Conservation (phyloP, 2,329 filamentous ascomycete species). For the Arthrobotrys pseudoclavata region DNA sequence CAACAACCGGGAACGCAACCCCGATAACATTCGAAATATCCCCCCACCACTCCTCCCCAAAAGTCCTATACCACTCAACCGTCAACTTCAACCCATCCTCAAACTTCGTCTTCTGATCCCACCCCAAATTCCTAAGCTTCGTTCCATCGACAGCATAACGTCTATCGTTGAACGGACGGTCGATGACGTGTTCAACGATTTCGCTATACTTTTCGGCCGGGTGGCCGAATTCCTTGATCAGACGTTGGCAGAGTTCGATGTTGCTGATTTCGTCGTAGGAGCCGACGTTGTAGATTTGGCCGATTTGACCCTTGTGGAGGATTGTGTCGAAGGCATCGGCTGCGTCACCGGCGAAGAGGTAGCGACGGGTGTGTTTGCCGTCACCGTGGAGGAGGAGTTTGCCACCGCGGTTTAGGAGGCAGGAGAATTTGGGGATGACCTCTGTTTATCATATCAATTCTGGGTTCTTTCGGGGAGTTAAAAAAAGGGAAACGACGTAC, state of each 20-base stretch:
- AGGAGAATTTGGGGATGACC: slow-evolving; percentile 86
- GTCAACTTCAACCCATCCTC: slow-evolving; percentile 75
- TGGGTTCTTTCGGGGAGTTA: neutral
- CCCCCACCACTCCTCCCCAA: slow-evolving; percentile 79
- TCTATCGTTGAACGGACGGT: slow-evolving; percentile 83
- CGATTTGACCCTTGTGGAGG: slow-evolving; percentile 79
- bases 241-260: slow-evolving; percentile 75
- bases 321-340: slow-evolving; percentile 87
- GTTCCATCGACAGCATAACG: slow-evolving; percentile 79
- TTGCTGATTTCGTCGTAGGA: slow-evolving; percentile 84
- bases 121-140: slow-evolving; percentile 77
- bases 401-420: slow-evolving; percentile 75
- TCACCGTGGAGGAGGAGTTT: slow-evolving; percentile 82
- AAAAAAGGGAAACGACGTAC: slow-evolving; percentile 69
- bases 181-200: slow-evolving; percentile 81
- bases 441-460: slow-evolving; percentile 69
- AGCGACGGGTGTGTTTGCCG: slow-evolving; percentile 79
- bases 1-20: slow-evolving; percentile 76
- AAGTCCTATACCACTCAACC: slow-evolving; percentile 78
- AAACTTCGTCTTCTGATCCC: slow-evolving; percentile 77
- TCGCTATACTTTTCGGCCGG: slow-evolving; percentile 70
- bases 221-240: slow-evolving; percentile 76
- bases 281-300: slow-evolving; percentile 85
- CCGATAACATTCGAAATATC: slow-evolving; percentile 76
- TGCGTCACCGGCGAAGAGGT: slow-evolving; percentile 83